These are phyloP conservation scores for Ploettnerulaceae sp. DNA, from an alignment of 2,329 filamentous ascomycete genomes.

Conservation along the genomic window DNA sequence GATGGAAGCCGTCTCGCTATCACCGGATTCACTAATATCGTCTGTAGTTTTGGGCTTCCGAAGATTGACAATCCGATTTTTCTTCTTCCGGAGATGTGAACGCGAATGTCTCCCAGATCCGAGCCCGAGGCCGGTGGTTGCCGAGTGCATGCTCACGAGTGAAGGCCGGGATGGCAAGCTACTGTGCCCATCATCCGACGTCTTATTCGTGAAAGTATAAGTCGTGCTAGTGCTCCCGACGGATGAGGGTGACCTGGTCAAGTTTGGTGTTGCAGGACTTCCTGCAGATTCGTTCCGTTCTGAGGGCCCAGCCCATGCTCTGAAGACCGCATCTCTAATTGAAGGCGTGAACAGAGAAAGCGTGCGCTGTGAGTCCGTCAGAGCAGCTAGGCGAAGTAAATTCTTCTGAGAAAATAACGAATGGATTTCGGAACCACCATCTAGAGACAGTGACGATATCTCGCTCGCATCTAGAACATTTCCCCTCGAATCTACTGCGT, in stretches of 20 bases:
- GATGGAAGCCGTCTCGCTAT: constrained; percentile 45
- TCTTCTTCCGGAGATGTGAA: constrained; percentile 68
- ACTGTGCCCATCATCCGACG: constrained; percentile 54
- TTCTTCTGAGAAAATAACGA: constrained; percentile 96
- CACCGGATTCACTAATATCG: constrained; percentile 48
- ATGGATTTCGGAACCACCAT: constrained; percentile 75
- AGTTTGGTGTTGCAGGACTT: constrained; percentile 40
- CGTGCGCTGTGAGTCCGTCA: constrained; percentile 86
- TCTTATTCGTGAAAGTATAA: constrained; percentile 64
- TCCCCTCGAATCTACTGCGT: constrained; percentile 76
- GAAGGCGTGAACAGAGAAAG: constrained; percentile 86
- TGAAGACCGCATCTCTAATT: constrained; percentile 85
- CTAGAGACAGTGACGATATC: constrained; percentile 71
- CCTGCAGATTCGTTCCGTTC: constrained; percentile 59
- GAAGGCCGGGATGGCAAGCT: constrained; percentile 62
- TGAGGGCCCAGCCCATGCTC: constrained; percentile 79
- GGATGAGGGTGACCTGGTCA: constrained; percentile 61
- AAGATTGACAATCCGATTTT: constrained; percentile 77
- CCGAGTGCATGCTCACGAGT: constrained; percentile 56
- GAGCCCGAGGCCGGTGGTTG: constrained; percentile 57
- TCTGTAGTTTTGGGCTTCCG: constrained; percentile 51
- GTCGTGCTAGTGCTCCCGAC: constrained; percentile 52
- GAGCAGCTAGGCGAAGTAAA: constrained; percentile 70
- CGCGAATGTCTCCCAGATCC: constrained; percentile 55
- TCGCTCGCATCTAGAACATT: constrained; percentile 71